These are phyloP conservation scores for Alternaria rosae DNA, from an alignment of 2,329 filamentous ascomycete species.

Conservation along the genomic window DNA sequence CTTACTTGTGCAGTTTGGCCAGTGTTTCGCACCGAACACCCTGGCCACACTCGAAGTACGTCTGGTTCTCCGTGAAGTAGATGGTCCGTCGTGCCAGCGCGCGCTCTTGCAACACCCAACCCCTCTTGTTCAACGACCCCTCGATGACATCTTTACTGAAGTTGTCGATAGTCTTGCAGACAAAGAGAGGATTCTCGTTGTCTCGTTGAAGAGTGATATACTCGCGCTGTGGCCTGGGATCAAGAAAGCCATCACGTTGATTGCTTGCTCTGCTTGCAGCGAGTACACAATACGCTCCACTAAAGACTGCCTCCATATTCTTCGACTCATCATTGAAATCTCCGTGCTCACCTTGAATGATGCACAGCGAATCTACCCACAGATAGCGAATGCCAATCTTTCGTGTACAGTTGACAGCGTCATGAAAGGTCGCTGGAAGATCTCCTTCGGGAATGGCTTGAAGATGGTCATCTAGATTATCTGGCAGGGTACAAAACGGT, in stretches of 20 bases:
- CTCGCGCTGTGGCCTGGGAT: neutral
- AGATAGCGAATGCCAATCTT: slow-evolving; percentile 25
- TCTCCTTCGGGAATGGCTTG: slow-evolving; percentile 7
- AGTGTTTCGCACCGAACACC: slow-evolving; percentile 32
- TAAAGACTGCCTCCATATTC: slow-evolving; percentile 29
- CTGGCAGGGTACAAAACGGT: slow-evolving; percentile 2
- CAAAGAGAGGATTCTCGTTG: slow-evolving; percentile 14
- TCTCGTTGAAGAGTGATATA: slow-evolving; percentile 8
- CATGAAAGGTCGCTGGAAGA: slow-evolving; percentile 21
- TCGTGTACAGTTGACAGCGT: slow-evolving; percentile 26
- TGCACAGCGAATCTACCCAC: slow-evolving; percentile 37
- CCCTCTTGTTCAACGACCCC: slow-evolving; percentile 27
- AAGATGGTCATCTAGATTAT: neutral
- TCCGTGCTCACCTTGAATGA: slow-evolving; percentile 25
- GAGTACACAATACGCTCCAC: slow-evolving; percentile 24
- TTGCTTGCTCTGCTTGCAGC: slow-evolving; percentile 22
- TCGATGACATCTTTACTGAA: slow-evolving; percentile 30
- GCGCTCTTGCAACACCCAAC: slow-evolving; percentile 40
- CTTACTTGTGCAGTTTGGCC: slow-evolving; percentile 26
- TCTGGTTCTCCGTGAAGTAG: slow-evolving; percentile 35
- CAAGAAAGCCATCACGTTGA: slow-evolving; percentile 19
- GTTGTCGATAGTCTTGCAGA: slow-evolving; percentile 28
- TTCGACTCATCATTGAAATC: slow-evolving; percentile 29
- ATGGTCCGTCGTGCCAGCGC: slow-evolving; percentile 35
- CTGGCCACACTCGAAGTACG: slow-evolving; percentile 38